Evolutionary conservation across 2,329 filamentous ascomycete genomes (phyloP).

Genomic region (Aspergillus uvarum): DNA sequence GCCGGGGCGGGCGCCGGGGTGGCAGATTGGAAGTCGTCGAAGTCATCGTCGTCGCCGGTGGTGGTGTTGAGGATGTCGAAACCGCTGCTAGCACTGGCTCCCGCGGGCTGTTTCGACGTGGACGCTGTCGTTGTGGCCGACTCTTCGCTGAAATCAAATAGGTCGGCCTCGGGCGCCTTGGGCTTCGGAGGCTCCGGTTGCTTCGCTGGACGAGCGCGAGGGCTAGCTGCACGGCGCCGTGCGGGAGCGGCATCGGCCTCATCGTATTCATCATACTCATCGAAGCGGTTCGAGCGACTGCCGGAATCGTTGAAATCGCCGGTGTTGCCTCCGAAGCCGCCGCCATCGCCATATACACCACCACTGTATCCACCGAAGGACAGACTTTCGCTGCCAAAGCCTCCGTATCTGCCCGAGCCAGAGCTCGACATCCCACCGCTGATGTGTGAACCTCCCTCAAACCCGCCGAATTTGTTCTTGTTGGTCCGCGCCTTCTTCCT

Average conservation of each 20-base stretch:
- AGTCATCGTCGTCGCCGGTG: constrained; percentile 71
- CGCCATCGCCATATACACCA: constrained; percentile 90
- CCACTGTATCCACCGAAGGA: constrained; percentile 67
- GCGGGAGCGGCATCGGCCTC: constrained; percentile 63
- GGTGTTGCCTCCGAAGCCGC: constrained; percentile 80
- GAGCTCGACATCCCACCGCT: constrained; percentile 54
- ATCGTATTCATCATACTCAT: constrained; percentile 96
- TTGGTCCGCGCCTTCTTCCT: constrained; percentile 86
- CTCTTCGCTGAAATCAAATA: constrained; percentile 84
- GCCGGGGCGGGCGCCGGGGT: constrained; percentile 45
- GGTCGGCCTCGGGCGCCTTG: constrained; percentile 85
- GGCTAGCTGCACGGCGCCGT: constrained; percentile 51
- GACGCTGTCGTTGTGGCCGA: constrained; percentile 51
- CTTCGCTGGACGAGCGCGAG: constrained; percentile 51
- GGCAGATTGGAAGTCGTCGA: constrained; percentile 96
- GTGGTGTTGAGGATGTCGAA: constrained; percentile 50
- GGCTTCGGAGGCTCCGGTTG: constrained; percentile 66
- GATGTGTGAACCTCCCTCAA: constrained; percentile 73
- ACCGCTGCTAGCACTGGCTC: constrained; percentile 36
- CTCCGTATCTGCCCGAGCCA: constrained; percentile 66
- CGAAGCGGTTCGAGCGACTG: constrained; percentile 71
- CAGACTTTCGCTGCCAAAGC: constrained; percentile 79
- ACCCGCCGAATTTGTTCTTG: constrained; percentile 92
- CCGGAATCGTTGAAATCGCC: constrained; percentile 69
- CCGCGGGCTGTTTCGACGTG: constrained; percentile 47